These are phyloP conservation scores for Neofusicoccum cordaticola DNA, from an alignment of 2,329 filamentous ascomycete genomes.

Conservation along the genomic window DNA sequence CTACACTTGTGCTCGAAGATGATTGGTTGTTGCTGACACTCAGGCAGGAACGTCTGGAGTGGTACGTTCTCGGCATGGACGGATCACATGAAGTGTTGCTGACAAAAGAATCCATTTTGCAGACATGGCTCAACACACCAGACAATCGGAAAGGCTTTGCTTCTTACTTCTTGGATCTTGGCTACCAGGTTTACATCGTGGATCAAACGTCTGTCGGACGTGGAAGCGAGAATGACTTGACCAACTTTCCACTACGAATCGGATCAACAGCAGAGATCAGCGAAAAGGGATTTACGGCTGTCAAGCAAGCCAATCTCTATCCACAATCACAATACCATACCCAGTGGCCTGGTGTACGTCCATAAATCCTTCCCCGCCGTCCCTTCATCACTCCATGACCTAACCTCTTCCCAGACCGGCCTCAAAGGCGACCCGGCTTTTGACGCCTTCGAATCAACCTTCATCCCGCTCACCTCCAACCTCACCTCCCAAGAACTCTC, in stretches of 20 bases:
- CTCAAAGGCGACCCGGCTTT: constrained; percentile 47
- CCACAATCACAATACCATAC: constrained; percentile 19
- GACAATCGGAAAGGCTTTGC: constrained; percentile 49
- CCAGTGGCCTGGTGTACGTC: constrained; percentile 34
- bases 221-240: constrained; percentile 4
- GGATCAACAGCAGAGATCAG: background rate
- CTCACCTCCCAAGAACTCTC: constrained; percentile 20
- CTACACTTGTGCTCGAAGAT: no score
- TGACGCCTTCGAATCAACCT: constrained; percentile 42
- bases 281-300: constrained; percentile 11
- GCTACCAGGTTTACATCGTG: constrained; percentile 47
- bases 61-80: background rate
- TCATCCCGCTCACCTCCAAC: constrained; percentile 19
- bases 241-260: background rate
- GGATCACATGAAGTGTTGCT: background rate
- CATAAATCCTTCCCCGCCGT: background rate
- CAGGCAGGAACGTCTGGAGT: background rate
- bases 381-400: background rate
- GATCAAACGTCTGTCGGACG: constrained; percentile 39
- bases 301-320: background rate
- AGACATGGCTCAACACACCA: constrained; percentile 50
- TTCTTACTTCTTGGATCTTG: constrained; percentile 44
- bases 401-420: constrained; percentile 20
- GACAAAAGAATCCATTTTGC: background rate
- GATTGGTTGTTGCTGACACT: constrained; percentile 1